Evolutionary conservation across 73 alveolate genomes (phyloP), one percentile per base, ranked within the genome.

Genomic region (Paramecium biaurelia): DNA sequence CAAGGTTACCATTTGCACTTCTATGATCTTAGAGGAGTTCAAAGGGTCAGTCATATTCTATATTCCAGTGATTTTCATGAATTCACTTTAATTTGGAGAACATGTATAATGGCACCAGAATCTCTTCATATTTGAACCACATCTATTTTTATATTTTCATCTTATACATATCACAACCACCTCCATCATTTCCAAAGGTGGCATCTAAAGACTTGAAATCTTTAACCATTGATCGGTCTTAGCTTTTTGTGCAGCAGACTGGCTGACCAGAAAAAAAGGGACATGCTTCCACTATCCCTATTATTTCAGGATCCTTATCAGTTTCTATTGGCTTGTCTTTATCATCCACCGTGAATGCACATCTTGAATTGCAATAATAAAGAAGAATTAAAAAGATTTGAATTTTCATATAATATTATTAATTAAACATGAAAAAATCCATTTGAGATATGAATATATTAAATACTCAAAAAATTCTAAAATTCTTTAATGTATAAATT

Each of bases 31-130:
- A 10, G 94, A 92, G 85, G 92, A 63, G 32, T 89, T 85, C 4
- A 68, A 14, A n/a, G 94, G 94, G 37, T 89, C 95, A n/a, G 94
- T 92, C 28, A 85, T 84, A 92, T 89, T 85, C 47, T 85, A 76
- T 82, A 57, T 43, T 20, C 90, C 90, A 67, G 92, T 87, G 43
- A 93, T 49, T 42, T 79, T 79, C 56, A 93, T n/a, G 70, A 93
- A 93, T 4, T 79, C 85, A 20, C 86, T 35, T 74, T 93, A 85
- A 92, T 93, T 85, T 2, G 97, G 97, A 53, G 85, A 57, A 85
- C 97, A 93, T 41, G 94, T 93, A 72, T 85, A 93, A 85, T 92
- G 67, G 43, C 97, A 93, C 97, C 97, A 93, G 79, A 93, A 93
- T 92, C 95, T 93, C 70, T 93, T 93, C 76, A 93, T 76, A 85